Conservation (phyloP, 2,329 filamentous ascomycete species). For the Dothideomycetidae sp. region DNA sequence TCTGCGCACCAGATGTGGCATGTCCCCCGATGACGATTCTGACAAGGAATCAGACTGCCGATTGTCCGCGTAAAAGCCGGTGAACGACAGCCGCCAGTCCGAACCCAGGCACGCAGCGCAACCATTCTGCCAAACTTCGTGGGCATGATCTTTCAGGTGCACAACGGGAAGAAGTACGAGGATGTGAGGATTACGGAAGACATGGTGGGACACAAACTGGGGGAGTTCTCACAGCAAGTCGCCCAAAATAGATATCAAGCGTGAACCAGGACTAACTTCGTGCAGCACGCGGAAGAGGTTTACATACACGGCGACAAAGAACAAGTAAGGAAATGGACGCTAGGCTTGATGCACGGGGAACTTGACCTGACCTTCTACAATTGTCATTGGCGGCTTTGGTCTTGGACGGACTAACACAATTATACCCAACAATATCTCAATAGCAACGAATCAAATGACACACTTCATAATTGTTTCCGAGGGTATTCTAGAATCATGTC, state of each 20-base stretch:
- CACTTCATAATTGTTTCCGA: not conserved
- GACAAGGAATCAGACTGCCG: slow-evolving; percentile 39
- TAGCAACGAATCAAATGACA: not conserved
- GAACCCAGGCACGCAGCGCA: slow-evolving; percentile 72
- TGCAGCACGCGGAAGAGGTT: slow-evolving; percentile 53
- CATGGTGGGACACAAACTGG: slow-evolving; percentile 92
- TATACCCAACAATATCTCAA: not conserved
- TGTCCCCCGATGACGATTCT: not conserved
- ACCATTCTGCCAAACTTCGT: slow-evolving; percentile 90
- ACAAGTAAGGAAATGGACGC: slow-evolving; percentile 48
- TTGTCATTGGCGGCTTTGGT: too few relatives aligned
- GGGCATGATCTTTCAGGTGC: slow-evolving; percentile 73
- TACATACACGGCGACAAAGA: slow-evolving; percentile 56
- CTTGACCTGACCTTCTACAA: not conserved
- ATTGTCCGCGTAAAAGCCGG: slow-evolving; percentile 47
- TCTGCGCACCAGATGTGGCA: too few relatives aligned
- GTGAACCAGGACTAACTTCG: slow-evolving; percentile 1
- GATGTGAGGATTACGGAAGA: slow-evolving; percentile 79
- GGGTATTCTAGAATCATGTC: slow-evolving; percentile 1
- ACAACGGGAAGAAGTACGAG: slow-evolving; percentile 80
- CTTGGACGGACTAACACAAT: too few relatives aligned
- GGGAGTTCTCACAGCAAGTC: slow-evolving; percentile 78
- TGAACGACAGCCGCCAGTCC: slow-evolving; percentile 56
- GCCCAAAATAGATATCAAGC: not conserved
- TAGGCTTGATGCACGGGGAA: not conserved